These are phyloP conservation scores for Ceratocystis huliohia DNA, from an alignment of 2,329 filamentous ascomycete species.

Conservation along the genomic window DNA sequence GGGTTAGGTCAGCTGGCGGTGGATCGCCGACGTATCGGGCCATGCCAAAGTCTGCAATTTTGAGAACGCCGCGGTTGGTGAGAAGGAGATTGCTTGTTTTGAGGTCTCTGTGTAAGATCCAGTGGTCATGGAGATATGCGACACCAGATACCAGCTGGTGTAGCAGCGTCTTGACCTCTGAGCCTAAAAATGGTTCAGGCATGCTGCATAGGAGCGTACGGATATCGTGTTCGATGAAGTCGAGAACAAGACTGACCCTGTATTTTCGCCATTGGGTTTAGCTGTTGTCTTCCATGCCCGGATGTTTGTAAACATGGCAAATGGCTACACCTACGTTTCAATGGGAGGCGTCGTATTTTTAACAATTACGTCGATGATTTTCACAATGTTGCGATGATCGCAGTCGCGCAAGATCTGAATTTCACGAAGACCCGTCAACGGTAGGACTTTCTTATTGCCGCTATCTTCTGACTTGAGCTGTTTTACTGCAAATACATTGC, in stretches of 20 bases:
- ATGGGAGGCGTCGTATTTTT: slow-evolving; percentile 46
- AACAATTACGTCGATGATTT: slow-evolving; percentile 70
- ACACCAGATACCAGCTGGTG: slow-evolving; percentile 70
- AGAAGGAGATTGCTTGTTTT: slow-evolving; percentile 91
- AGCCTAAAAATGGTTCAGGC: slow-evolving; percentile 82
- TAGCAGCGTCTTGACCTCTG: slow-evolving; percentile 83
- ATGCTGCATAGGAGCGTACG: slow-evolving; percentile 88
- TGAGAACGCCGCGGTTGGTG: slow-evolving; percentile 87
- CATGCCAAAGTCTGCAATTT: slow-evolving; percentile 97
- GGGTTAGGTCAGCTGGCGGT: slow-evolving; percentile 61
- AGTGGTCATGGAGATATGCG: slow-evolving; percentile 73
- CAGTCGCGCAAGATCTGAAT: slow-evolving; percentile 82
- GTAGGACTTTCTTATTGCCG: slow-evolving; percentile 41
- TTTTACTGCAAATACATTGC: slow-evolving; percentile 80
- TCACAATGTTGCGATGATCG: slow-evolving; percentile 69
- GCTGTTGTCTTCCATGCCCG: slow-evolving; percentile 7
- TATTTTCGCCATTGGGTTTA: background rate
- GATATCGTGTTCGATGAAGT: slow-evolving; percentile 94
- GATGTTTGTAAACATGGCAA: slow-evolving; percentile 20
- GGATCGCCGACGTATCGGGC: slow-evolving; percentile 78
- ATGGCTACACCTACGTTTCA: slow-evolving; percentile 35
- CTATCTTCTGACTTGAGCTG: slow-evolving; percentile 68
- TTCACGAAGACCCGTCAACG: slow-evolving; percentile 83
- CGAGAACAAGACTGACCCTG: slow-evolving; percentile 87
- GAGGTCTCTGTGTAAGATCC: slow-evolving; percentile 86